Base-by-base conservation (phyloP, 2,329 filamentous ascomycete genomes). In the Rhynchosporium agropyri region DNA sequence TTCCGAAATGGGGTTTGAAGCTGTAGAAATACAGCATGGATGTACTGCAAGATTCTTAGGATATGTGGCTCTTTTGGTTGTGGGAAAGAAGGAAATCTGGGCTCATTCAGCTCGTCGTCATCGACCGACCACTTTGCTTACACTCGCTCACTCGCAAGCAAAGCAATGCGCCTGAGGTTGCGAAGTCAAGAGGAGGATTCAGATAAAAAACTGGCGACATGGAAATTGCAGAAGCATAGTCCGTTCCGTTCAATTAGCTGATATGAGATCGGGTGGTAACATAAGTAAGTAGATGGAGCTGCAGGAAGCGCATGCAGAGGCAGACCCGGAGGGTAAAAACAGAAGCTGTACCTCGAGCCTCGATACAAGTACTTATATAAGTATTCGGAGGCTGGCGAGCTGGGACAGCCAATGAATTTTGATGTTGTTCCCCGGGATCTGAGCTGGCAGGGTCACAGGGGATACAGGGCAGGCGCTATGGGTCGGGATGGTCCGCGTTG, bases 191-290 rank as follows among this genome's bases (percentile, higher is more conserved):
- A 8, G 20, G 33, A 12, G 46, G 58, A 56, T 58, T 49, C 51
- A 65, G 46, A 42, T 38, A 31, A 28, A 45, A 40, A 58, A 54
- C 54, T 28, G 45, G 31, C 60, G 45, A 31, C 31, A 50, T 58
- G 29, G 38, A 62, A 29, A 31, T 57, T 7, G 65, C 31, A 63
- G 67, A 65, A 66, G 63, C 66, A 68, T 67, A 46, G 50, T 66
- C 58, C 64, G 53, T 20, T 20, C 20, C 20, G 20, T 20, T 20
- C 20, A 20, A 50, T 67, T 61, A 66, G 67, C 61, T 62, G 33
- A 15, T 13, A 53, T 57, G 20, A 36, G 58, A 55, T 51, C 43
- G 54, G 61, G 58, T 57, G 63, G 60, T 60, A 65, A 66, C 57
- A 43, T 42, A 29, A 51, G 20, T 20, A 20, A 45, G 56, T 36